Percentiles rank a stretch among this genome's conserved stretches.
These are phyloP conservation scores for Actinomortierella ambigua DNA, from an alignment of 371 early-diverging fungal genomes.

Conservation along the genomic window DNA sequence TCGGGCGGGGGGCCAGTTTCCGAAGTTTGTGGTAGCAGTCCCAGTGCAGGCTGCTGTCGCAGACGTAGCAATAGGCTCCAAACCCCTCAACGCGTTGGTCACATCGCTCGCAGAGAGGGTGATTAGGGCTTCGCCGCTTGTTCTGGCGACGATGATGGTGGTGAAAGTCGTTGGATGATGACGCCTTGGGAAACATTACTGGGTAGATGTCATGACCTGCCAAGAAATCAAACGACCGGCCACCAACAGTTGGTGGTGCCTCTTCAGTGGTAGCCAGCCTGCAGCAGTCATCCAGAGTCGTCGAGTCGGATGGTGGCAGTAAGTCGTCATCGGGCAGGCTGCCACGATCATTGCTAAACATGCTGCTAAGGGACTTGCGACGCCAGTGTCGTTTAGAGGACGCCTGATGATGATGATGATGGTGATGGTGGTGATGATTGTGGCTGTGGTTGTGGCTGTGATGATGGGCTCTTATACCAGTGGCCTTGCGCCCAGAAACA, in stretches of 20 bases:
- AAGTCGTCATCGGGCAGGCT: no score
- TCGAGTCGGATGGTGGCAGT: no score
- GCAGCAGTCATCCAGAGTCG: no score
- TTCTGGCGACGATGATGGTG: no score
- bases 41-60: constrained; percentile 51
- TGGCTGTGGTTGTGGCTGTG: constrained; percentile 12
- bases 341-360: no score
- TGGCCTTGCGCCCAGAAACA: constrained; percentile 38
- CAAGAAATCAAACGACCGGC: constrained; percentile 11
- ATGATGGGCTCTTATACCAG: no score
- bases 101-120: constrained; percentile 59
- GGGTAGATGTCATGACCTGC: constrained; percentile 45
- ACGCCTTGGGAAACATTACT: constrained; percentile 16
- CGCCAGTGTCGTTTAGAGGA: no score
- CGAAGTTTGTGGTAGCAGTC: constrained; percentile 33
- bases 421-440: constrained; percentile 8
- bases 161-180: no score
- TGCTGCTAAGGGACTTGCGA: no score
- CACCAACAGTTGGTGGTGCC: no score
- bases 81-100: constrained; percentile 53
- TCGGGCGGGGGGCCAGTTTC: no score
- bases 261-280: no score
- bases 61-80: constrained; percentile 61
- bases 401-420: constrained; percentile 8
- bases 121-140: neutral